Conservation (phyloP, 108 stramenopile genomes). For the Skeletonema menzelii region DNA sequence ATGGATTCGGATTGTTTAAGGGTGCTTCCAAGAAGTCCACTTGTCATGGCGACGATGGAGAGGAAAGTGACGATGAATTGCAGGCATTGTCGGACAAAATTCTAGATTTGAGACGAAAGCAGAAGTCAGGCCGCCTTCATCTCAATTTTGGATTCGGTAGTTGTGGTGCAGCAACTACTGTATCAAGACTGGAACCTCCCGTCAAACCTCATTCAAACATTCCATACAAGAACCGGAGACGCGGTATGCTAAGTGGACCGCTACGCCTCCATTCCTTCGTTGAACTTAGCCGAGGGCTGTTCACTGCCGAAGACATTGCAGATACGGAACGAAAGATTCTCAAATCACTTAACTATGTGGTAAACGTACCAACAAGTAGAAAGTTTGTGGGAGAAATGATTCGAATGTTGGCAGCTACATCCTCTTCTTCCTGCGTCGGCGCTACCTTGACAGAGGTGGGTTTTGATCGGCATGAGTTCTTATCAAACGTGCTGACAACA, state of each 20-base stretch:
- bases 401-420: conserved; percentile 22
- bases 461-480: conserved; percentile 20
- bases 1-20: conserved; percentile 26
- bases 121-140: conserved; percentile 18
- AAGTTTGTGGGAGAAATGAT: conserved; percentile 46
- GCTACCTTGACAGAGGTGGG: conserved; percentile 5
- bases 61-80: conserved; percentile 35
- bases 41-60: conserved; percentile 13
- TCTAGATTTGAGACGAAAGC: conserved; percentile 32
- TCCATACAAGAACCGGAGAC: conserved; percentile 39
- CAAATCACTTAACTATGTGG: conserved; percentile 51
- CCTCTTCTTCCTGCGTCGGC: not conserved
- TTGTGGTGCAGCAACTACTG: not conserved
- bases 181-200: not conserved
- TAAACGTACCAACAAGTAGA: conserved; percentile 60
- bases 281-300: conserved; percentile 62
- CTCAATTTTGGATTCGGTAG: conserved; percentile 7
- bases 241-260: conserved; percentile 39
- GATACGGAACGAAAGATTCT: conserved; percentile 61
- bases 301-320: conserved; percentile 50
- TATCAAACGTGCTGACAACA: conserved; percentile 12
- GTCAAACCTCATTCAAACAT: conserved; percentile 1
- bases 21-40: not conserved
- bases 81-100: conserved; percentile 38
- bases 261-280: conserved; percentile 46